phyloP scores from a whole-genome alignment of 345 rosid genomes.

The Brassica incana region DNA sequence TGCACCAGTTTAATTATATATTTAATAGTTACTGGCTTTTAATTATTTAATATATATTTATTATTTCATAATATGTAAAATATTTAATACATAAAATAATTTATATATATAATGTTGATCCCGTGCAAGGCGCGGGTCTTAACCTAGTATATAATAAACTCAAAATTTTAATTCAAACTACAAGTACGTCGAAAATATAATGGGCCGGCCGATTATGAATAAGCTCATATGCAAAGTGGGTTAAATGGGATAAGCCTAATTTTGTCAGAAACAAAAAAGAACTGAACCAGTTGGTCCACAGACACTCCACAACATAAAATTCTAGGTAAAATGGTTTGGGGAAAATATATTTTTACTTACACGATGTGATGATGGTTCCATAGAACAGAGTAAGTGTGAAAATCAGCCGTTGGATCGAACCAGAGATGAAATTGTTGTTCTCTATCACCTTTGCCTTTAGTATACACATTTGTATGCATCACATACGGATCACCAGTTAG shows the following conservation, averaged over 20 bases:
- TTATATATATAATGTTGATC: too few species aligned
- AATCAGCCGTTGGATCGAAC: slow-evolving; percentile 69
- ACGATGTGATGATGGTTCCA: slow-evolving; percentile 61
- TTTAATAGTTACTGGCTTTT: too few species aligned
- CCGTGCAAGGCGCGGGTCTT: too few species aligned
- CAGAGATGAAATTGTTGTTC: slow-evolving; percentile 76
- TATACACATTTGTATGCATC: slow-evolving; percentile 66
- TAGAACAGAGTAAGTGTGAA: slow-evolving; percentile 69
- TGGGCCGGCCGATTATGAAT: background rate
- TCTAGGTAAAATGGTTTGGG: background rate
- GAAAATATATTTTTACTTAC: slow-evolving; percentile 40
- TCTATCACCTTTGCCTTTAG: slow-evolving; percentile 67
- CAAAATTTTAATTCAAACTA: background rate
- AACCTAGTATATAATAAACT: background rate
- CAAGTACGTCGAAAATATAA: background rate
- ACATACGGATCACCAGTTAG: slow-evolving; percentile 61
- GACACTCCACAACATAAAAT: background rate
- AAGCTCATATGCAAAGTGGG: too few species aligned
- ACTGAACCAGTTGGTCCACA: background rate
- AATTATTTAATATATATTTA: too few species aligned
- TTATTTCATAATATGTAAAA: too few species aligned
- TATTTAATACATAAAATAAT: too few species aligned
- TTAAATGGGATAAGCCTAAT: too few species aligned
- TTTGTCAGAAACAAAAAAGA: too few species aligned
- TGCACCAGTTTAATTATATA: too few species aligned